Percentiles rank a stretch among this genome's conserved stretches.
These are phyloP conservation scores for Mucor piriformis DNA, from an alignment of 371 early-diverging fungal genomes.

Conservation along the genomic window DNA sequence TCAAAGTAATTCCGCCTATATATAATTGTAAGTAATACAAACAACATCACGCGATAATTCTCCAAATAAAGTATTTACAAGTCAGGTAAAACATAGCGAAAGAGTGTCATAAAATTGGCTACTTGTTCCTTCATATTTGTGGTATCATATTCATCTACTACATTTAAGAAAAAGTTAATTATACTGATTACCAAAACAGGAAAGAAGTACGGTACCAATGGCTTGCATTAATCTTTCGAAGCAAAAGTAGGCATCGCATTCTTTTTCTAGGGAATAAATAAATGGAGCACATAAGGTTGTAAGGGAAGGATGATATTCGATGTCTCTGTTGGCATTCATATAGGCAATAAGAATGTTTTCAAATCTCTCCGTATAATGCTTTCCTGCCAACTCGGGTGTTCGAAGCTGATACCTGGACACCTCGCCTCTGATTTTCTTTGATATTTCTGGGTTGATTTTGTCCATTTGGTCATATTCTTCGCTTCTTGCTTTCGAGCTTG, in stretches of 20 bases:
- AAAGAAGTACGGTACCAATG: slow-evolving; percentile 53
- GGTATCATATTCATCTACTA: slow-evolving; percentile 57
- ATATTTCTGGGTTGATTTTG: slow-evolving; percentile 67
- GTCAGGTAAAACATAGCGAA: slow-evolving; percentile 72
- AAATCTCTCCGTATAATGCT: slow-evolving; percentile 40
- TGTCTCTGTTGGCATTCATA: slow-evolving; percentile 67
- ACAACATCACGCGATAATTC: slow-evolving; percentile 6
- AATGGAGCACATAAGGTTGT: slow-evolving; percentile 82
- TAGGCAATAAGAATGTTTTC: slow-evolving; percentile 81
- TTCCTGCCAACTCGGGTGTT: slow-evolving; percentile 26
- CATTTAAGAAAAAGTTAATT: not conserved
- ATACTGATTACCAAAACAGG: no score
- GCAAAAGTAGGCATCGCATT: slow-evolving; percentile 77
- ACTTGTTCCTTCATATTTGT: slow-evolving; percentile 56
- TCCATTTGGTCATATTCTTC: slow-evolving; percentile 72
- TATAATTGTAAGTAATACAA: not conserved
- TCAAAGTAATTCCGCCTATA: slow-evolving; percentile 77
- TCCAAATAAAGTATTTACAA: slow-evolving; percentile 27
- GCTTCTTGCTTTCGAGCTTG: slow-evolving; percentile 60
- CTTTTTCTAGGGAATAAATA: slow-evolving; percentile 63
- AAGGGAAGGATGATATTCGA: slow-evolving; percentile 74
- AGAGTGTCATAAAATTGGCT: slow-evolving; percentile 73
- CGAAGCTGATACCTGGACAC: slow-evolving; percentile 68
- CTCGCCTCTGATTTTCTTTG: slow-evolving; percentile 82
- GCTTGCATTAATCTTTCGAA: slow-evolving; percentile 69